Evolutionary conservation across 1,139 yeast genomes (phyloP), one percentile per base, ranked within the genome.

Genomic region (Taphrina deformans): DNA sequence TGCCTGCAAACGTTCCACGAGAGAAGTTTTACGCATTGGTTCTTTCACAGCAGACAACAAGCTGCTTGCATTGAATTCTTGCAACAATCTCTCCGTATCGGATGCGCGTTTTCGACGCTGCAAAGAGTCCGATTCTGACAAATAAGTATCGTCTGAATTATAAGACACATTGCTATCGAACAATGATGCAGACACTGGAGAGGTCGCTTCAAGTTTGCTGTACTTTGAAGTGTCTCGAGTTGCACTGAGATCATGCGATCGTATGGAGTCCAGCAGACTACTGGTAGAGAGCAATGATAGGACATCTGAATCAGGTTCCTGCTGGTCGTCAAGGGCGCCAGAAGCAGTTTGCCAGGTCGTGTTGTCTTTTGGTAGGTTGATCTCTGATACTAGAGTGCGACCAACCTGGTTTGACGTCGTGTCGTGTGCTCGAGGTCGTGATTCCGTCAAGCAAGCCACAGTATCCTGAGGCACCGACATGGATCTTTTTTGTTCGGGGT

Each of bases 401-500:
- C n/a, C 18, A 12, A 14, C 16, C 18, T 14, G 16, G 16, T 38
- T n/a, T n/a, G n/a, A n/a, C n/a, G n/a, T n/a, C n/a, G n/a, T n/a
- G n/a, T n/a, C n/a, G n/a, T n/a, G n/a, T n/a, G n/a, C n/a, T n/a
- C n/a, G n/a, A n/a, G n/a, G n/a, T n/a, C n/a, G n/a, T 38, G 18
- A 38, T 6, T 12, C 18, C 41, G 12, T 38, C 18, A n/a, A 12
- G 16, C 7, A 18, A 38, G n/a, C n/a, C 33, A 29, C 6, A 29
- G 33, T 6, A 29, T 29, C 10, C 33, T 29, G 33, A 6, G 6
- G 33, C 33, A 29, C 10, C 9, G 33, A 10, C 6, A 6, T 29
- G 33, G 6, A 6, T 10, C 33, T 29, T 29, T 6, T 4, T 2
- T 38, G 18, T 38, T 38, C 41, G 1, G 75, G 75, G 50, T 73